These are phyloP conservation scores for Logfia minima DNA, from an alignment of 129 eudicot species.

Conservation along the genomic window DNA sequence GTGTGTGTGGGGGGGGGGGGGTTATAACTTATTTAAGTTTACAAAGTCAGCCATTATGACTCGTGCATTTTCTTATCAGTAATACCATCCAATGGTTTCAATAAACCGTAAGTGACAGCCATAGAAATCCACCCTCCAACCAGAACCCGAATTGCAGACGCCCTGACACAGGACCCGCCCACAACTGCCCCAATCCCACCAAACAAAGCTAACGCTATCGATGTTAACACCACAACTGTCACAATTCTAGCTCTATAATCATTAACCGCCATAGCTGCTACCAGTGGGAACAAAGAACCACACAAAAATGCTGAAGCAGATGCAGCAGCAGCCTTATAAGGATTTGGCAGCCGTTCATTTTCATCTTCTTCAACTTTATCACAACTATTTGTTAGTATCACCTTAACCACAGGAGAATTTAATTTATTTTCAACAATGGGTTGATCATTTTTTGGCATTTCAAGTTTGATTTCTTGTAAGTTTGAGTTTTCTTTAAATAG, in stretches of 20 bases:
- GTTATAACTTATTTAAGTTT: slow-evolving; percentile 1
- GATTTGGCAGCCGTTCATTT: slow-evolving; percentile 44
- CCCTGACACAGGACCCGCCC: slow-evolving; percentile 52
- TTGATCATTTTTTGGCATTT: slow-evolving; percentile 18
- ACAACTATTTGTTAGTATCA: slow-evolving; percentile 23
- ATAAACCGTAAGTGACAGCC: slow-evolving; percentile 58
- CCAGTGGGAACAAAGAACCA: slow-evolving; percentile 61
- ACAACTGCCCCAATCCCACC: slow-evolving; percentile 59
- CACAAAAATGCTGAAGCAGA: slow-evolving; percentile 57
- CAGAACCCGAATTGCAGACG: slow-evolving; percentile 51
- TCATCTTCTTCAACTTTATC: slow-evolving; percentile 19
- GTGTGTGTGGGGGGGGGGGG: no score
- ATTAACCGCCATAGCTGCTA: slow-evolving; percentile 38
- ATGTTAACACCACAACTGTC: slow-evolving; percentile 43
- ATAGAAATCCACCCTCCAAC: slow-evolving; percentile 75
- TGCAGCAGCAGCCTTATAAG: slow-evolving; percentile 63
- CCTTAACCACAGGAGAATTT: slow-evolving; percentile 40
- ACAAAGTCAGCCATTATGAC: slow-evolving; percentile 9
- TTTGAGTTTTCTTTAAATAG: slow-evolving; percentile 3
- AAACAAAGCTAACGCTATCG: slow-evolving; percentile 49
- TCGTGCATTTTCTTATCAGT: slow-evolving; percentile 33
- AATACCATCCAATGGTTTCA: slow-evolving; percentile 55
- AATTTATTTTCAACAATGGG: background rate
- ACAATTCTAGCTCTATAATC: slow-evolving; percentile 35
- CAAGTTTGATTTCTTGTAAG: slow-evolving; percentile 36